Conservation (phyloP, 352 stramenopile species). For the Globisporangium iwayamae region DNA sequence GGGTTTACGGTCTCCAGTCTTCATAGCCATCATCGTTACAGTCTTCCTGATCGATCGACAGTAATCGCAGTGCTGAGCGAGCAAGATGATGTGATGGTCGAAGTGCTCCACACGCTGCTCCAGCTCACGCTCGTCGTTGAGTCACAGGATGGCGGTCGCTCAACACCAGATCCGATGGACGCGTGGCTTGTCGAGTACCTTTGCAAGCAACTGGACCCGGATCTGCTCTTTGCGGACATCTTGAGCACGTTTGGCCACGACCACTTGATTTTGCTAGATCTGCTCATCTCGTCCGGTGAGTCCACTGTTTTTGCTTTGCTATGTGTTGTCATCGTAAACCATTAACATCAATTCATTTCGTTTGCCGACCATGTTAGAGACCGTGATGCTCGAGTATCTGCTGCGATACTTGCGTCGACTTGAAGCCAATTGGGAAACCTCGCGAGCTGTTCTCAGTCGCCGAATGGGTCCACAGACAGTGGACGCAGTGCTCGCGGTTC, state of each 20-base stretch:
- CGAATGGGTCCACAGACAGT: slow-evolving; percentile 16
- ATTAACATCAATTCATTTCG: not conserved
- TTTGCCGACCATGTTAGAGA: slow-evolving; percentile 34
- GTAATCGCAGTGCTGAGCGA: slow-evolving; percentile 54
- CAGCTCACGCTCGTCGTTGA: slow-evolving; percentile 17
- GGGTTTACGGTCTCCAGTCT: not conserved
- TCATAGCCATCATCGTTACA: not conserved
- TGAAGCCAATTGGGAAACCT: slow-evolving; percentile 24
- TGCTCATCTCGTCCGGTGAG: slow-evolving; percentile 68
- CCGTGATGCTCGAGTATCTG: slow-evolving; percentile 58
- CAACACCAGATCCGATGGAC: not conserved
- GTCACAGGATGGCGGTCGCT: not conserved
- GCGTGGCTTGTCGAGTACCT: slow-evolving; percentile 16
- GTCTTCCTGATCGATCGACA: slow-evolving; percentile 16
- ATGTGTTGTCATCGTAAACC: not conserved
- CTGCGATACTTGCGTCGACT: slow-evolving; percentile 50
- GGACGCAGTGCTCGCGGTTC: slow-evolving; percentile 38
- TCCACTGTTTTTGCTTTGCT: not conserved
- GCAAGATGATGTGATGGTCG: slow-evolving; percentile 69
- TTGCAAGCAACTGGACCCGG: slow-evolving; percentile 33
- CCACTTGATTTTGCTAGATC: slow-evolving; percentile 65
- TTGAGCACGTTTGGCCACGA: slow-evolving; percentile 43
- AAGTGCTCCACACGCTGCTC: slow-evolving; percentile 47
- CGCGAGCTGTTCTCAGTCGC: slow-evolving; percentile 21
- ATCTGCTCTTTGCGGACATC: slow-evolving; percentile 60